Conservation (phyloP, 331 rosid genomes). For the Rhamnella rubrinervis region DNA sequence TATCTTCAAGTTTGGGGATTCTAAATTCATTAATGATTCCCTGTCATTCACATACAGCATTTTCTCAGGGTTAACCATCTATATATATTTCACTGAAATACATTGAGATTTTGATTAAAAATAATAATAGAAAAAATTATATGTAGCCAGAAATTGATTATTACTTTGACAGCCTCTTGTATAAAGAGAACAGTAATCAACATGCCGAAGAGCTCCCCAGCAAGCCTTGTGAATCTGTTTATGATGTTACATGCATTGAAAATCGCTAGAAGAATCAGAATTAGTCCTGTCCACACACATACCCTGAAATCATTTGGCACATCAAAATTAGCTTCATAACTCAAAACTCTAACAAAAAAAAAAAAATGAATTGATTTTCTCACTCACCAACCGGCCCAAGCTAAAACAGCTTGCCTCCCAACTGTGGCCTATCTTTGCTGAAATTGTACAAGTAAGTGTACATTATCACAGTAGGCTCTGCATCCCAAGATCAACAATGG, state of each 20-base stretch:
- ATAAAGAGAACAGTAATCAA: constrained; percentile 81
- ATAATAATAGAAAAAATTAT: neutral
- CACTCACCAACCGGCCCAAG: constrained; percentile 77
- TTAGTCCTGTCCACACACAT: constrained; percentile 70
- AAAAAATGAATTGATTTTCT: constrained; percentile 4
- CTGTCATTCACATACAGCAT: constrained; percentile 40
- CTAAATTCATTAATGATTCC: constrained; percentile 76
- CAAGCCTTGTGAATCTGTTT: constrained; percentile 78
- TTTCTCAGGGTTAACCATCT: neutral
- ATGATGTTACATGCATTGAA: constrained; percentile 70
- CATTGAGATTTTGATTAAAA: neutral
- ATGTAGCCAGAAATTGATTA: constrained; percentile 10
- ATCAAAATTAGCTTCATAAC: neutral
- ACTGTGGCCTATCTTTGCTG: constrained; percentile 51
- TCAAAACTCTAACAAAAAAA: neutral
- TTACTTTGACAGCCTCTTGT: constrained; percentile 83
- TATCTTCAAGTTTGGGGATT: constrained; percentile 41
- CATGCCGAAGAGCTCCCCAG: constrained; percentile 89
- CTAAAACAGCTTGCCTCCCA: constrained; percentile 61
- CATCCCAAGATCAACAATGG: constrained; percentile 90
- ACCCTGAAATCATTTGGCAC: constrained; percentile 54
- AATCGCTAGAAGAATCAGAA: constrained; percentile 69
- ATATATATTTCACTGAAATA: neutral
- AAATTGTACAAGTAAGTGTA: constrained; percentile 65
- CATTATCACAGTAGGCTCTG: constrained; percentile 97